phyloP scores from a whole-genome alignment of 805 yeast species.

The Aciculoconidium aculeatum region DNA sequence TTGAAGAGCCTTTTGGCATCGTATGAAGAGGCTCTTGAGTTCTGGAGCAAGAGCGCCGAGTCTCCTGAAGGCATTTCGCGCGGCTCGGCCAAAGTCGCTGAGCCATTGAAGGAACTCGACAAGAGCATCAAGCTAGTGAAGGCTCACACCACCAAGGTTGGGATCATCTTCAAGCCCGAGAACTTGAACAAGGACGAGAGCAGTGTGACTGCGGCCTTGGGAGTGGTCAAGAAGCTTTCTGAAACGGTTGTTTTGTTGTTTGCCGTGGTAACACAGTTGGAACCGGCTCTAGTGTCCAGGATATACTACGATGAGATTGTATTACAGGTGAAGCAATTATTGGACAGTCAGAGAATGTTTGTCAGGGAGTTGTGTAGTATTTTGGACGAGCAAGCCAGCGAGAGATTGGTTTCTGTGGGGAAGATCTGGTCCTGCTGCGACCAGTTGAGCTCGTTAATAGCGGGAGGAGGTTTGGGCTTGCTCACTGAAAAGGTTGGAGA shows the following conservation, averaged over 20 bases:
- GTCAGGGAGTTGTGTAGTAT: constrained; percentile 23
- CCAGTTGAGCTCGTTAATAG: constrained; percentile 32
- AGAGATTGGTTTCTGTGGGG: constrained; percentile 55
- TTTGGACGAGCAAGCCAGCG: constrained; percentile 21
- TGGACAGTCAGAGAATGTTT: constrained; percentile 15
- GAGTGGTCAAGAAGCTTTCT: constrained; percentile 42
- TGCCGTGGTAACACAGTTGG: constrained; percentile 33
- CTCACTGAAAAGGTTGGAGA: constrained; percentile 42
- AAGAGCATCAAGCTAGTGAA: constrained; percentile 56
- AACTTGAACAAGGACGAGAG: constrained; percentile 35
- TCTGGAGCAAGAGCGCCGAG: constrained; percentile 17
- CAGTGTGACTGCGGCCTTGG: constrained; percentile 25
- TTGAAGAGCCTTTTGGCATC: constrained; percentile 19
- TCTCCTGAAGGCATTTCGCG: constrained; percentile 13
- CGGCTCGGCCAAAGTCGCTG: constrained; percentile 19
- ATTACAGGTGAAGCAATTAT: constrained; percentile 12
- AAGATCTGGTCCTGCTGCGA: constrained; percentile 70
- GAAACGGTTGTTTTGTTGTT: constrained; percentile 40
- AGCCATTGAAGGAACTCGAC: constrained; percentile 50
- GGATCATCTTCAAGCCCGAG: constrained; percentile 62
- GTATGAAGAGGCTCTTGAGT: constrained; percentile 25
- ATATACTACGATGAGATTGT: constrained; percentile 34
- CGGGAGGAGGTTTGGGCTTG: constrained; percentile 49
- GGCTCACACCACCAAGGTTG: constrained; percentile 76
- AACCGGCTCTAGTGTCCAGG: constrained; percentile 25